Conservation (phyloP, 75 land plant genomes). For the Chamaecyparis obtusa region DNA sequence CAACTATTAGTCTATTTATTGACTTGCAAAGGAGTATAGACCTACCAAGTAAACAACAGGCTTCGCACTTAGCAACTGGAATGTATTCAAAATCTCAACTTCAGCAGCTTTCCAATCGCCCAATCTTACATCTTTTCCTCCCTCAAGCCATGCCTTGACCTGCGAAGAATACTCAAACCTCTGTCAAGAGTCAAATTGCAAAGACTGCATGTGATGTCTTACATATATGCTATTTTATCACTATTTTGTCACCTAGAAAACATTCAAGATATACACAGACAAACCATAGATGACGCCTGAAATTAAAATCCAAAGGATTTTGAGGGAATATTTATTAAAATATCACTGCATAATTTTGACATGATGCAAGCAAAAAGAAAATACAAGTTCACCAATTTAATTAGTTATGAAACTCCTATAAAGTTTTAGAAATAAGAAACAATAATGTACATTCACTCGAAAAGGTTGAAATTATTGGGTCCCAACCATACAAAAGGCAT, state of each 20-base stretch:
- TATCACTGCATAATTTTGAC: too few species aligned
- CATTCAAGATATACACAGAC: neutral
- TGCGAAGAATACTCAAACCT: slow-evolving; percentile 16
- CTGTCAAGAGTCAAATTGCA: neutral
- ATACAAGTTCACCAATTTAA: too few species aligned
- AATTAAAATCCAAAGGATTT: neutral
- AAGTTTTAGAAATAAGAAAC: too few species aligned
- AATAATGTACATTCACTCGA: too few species aligned
- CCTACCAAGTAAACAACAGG: slow-evolving; percentile 98
- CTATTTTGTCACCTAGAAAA: neutral
- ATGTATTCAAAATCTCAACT: slow-evolving; percentile 88
- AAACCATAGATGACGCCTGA: neutral
- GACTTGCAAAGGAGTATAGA: neutral
- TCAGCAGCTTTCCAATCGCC: slow-evolving; percentile 99
- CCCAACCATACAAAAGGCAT: too few species aligned
- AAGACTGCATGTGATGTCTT: neutral
- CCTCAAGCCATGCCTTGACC: slow-evolving; percentile 76
- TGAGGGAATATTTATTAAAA: too few species aligned
- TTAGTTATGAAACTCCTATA: too few species aligned
- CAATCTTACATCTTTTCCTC: slow-evolving; percentile 91
- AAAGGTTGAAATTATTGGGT: too few species aligned
- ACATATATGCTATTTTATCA: neutral
- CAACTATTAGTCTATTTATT: neutral
- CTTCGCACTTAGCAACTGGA: slow-evolving; percentile 91
- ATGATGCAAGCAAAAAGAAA: too few species aligned